A percentile compares a stretch with the other conserved stretches of the same genome.
Conservation (phyloP, 2,329 filamentous ascomycete species). For the Thelonectria blattea region DNA sequence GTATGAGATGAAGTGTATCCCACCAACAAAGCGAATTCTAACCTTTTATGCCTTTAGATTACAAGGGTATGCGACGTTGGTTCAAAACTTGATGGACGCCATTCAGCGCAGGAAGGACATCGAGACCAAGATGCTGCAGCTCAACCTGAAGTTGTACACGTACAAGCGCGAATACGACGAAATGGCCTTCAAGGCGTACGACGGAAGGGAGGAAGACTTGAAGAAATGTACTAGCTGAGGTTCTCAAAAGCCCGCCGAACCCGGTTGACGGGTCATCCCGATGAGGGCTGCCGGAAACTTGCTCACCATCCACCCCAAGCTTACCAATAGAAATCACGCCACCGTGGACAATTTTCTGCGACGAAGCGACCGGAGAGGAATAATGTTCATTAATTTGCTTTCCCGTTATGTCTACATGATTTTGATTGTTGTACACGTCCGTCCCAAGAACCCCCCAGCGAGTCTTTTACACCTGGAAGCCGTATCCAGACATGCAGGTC, state of each 20-base stretch:
- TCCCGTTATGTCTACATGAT: constrained; percentile 35
- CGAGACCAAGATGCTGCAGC: constrained; percentile 37
- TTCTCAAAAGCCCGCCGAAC: background rate
- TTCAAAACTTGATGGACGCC: constrained; percentile 30
- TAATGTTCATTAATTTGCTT: constrained; percentile 25
- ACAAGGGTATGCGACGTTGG: constrained; percentile 18
- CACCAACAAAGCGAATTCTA: background rate
- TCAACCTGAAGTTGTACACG: constrained; percentile 30
- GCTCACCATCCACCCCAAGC: background rate
- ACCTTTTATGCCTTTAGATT: constrained; percentile 22
- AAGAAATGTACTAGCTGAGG: constrained; percentile 6
- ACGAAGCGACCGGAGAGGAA: constrained; percentile 29
- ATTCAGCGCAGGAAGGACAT: constrained; percentile 36
- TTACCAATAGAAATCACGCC: constrained; percentile 32
- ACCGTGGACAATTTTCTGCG: constrained; percentile 10
- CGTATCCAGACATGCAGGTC: constrained; percentile 90
- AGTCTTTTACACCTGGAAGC: constrained; percentile 70
- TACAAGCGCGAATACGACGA: constrained; percentile 34
- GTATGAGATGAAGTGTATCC: constrained; percentile 21
- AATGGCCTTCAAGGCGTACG: constrained; percentile 40
- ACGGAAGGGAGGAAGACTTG: constrained; percentile 37
- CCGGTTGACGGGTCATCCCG: too few relatives aligned
- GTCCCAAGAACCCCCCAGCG: constrained; percentile 13
- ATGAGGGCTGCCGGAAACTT: background rate
- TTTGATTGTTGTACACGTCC: constrained; percentile 34